A percentile compares a stretch with the other conserved stretches of the same genome.
phyloP scores from a whole-genome alignment of 139 green algal genomes.

The Chlamydomonas incerta region DNA sequence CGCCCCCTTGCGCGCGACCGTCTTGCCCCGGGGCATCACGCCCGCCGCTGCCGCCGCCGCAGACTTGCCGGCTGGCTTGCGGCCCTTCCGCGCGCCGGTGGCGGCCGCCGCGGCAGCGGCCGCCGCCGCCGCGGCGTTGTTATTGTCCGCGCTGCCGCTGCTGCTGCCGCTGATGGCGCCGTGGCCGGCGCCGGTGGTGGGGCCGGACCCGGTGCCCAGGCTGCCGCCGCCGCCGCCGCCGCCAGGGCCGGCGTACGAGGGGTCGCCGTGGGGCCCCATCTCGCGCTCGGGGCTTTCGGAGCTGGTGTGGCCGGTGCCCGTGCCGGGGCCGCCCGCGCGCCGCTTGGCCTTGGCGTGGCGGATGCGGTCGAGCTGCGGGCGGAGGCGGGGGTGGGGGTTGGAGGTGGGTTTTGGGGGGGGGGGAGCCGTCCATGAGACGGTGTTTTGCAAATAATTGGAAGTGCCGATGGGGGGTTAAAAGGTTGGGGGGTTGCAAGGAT shows the following conservation, averaged over 20 bases:
- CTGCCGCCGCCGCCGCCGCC: not conserved
- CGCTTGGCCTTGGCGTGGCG: constrained; percentile 12
- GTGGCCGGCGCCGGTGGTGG: not conserved
- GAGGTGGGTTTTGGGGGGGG: too few relatives aligned
- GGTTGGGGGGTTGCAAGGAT: too few relatives aligned
- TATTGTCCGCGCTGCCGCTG: not conserved
- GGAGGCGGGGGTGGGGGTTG: not conserved
- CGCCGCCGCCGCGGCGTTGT: not conserved
- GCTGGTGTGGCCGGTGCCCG: not conserved
- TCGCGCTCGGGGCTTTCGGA: constrained; percentile 8
- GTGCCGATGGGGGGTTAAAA: too few relatives aligned
- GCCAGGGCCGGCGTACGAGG: too few relatives aligned
- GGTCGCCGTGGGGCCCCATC: not conserved
- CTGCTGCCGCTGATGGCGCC: not conserved
- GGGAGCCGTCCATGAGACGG: too few relatives aligned
- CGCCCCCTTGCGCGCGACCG: too few relatives aligned
- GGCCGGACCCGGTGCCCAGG: too few relatives aligned
- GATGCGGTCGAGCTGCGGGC: constrained; percentile 31
- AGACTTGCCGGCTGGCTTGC: too few relatives aligned
- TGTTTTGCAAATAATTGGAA: too few relatives aligned
- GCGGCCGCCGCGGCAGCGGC: not conserved
- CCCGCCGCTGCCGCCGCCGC: too few relatives aligned
- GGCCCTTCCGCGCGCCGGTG: too few relatives aligned
- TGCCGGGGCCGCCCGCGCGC: not conserved
- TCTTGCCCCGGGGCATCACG: too few relatives aligned